These are phyloP conservation scores for Colletotrichum tofieldiae DNA, from an alignment of 2,329 filamentous ascomycete species.

Conservation along the genomic window DNA sequence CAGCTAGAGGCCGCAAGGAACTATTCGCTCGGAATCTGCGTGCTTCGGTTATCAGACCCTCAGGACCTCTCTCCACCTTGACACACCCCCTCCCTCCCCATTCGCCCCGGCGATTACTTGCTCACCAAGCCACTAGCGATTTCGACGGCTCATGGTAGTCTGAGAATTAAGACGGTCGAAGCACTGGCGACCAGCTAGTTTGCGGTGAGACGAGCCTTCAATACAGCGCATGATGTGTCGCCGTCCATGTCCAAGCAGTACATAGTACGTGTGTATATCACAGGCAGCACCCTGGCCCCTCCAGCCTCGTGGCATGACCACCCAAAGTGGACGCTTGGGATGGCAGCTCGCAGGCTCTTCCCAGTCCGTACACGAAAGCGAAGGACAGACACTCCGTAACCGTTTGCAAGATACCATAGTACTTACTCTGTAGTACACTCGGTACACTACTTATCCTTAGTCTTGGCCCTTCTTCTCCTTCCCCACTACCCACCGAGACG, in stretches of 20 bases:
- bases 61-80: background rate
- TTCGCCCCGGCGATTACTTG: background rate
- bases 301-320: constrained; percentile 26
- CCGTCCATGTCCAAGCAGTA: background rate
- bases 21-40: constrained; percentile 12
- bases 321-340: constrained; percentile 24
- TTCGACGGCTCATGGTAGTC: background rate
- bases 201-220: background rate
- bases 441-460: background rate
- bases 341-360: constrained; percentile 31
- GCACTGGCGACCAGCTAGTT: constrained; percentile 6
- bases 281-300: constrained; percentile 18
- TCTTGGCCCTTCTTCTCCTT: constrained; percentile 2
- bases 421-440: background rate
- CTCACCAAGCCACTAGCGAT: background rate
- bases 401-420: constrained; percentile 7
- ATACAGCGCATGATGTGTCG: constrained; percentile 12
- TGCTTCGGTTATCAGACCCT: background rate
- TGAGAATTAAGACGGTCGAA: constrained; percentile 9
- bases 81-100: background rate
- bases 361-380: constrained; percentile 22
- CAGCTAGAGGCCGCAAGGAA: background rate
- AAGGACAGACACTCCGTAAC: constrained; percentile 14
- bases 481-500: constrained; percentile 5
- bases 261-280: background rate